A percentile compares a stretch with the other conserved stretches of the same genome.
These are phyloP conservation scores for Scalesia atractyloides DNA, from an alignment of 129 eudicot genomes.

Conservation along the genomic window DNA sequence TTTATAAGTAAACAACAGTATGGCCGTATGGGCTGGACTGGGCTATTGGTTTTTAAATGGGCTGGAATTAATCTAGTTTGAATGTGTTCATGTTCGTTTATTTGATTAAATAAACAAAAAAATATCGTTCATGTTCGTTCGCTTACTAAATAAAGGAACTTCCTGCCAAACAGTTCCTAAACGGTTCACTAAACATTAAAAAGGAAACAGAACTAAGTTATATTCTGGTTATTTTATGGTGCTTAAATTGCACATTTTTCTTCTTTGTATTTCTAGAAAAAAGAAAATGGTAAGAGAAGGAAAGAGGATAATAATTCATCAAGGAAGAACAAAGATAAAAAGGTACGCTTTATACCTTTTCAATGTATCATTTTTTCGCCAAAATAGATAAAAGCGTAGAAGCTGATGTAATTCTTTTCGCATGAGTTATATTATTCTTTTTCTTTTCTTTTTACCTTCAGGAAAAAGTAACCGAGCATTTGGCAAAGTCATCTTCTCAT, in stretches of 20 bases:
- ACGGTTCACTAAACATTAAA: too few species aligned
- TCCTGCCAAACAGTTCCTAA: too few species aligned
- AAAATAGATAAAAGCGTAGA: constrained; percentile 2
- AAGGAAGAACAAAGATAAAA: constrained; percentile 83
- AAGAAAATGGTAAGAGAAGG: constrained; percentile 90
- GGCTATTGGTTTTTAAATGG: too few species aligned
- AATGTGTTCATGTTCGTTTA: too few species aligned
- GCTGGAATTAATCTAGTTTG: too few species aligned
- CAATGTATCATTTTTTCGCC: not conserved
- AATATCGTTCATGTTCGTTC: too few species aligned
- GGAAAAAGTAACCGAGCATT: constrained; percentile 84
- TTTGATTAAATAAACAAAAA: too few species aligned
- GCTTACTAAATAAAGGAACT: too few species aligned
- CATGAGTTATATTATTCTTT: not conserved
- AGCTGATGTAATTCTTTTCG: not conserved
- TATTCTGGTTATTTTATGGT: not conserved
- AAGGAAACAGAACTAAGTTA: constrained; percentile 1
- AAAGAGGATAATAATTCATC: constrained; percentile 71
- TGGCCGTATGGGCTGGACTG: too few species aligned
- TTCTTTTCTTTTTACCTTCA: constrained; percentile 21
- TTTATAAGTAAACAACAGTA: too few species aligned
- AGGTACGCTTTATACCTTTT: constrained; percentile 45
- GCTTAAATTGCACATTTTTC: not conserved
- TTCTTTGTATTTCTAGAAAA: constrained; percentile 57
- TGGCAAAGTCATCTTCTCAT: constrained; percentile 68